phyloP scores from a whole-genome alignment of 352 stramenopile species.

The Phytophthora ohioensis region DNA sequence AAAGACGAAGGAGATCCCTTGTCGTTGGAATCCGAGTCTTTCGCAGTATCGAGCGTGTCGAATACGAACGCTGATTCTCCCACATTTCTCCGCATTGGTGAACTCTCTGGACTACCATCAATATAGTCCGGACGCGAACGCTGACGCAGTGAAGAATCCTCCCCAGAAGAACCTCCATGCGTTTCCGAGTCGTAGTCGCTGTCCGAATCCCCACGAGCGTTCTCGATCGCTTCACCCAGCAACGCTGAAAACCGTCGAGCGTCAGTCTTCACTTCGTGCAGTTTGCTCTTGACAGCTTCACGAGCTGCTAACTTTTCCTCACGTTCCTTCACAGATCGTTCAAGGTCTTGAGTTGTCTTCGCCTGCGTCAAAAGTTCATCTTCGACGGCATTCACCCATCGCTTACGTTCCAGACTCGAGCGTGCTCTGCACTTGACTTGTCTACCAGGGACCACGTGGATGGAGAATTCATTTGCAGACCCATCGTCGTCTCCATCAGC shows the following conservation, averaged over 20 bases:
- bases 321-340: slow-evolving; percentile 46
- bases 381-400: slow-evolving; percentile 74
- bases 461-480: slow-evolving; percentile 31
- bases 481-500: slow-evolving; percentile 26
- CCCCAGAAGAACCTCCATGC: slow-evolving; percentile 33
- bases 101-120: slow-evolving; percentile 73
- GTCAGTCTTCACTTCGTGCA: slow-evolving; percentile 58
- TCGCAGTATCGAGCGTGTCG: slow-evolving; percentile 39
- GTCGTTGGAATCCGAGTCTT: slow-evolving; percentile 32
- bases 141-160: slow-evolving; percentile 20
- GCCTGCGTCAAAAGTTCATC: slow-evolving; percentile 49
- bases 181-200: slow-evolving; percentile 38
- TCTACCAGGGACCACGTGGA: slow-evolving; percentile 39
- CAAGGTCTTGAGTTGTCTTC: slow-evolving; percentile 47
- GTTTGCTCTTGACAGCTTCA: slow-evolving; percentile 60
- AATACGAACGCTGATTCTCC: slow-evolving; percentile 34
- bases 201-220: slow-evolving; percentile 34
- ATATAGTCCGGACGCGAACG: slow-evolving; percentile 50
- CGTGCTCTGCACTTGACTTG: slow-evolving; percentile 63
- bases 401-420: slow-evolving; percentile 72
- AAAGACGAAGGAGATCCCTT: slow-evolving; percentile 8
- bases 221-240: slow-evolving; percentile 60
- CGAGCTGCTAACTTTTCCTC: slow-evolving; percentile 50
- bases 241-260: slow-evolving; percentile 55
- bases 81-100: slow-evolving; percentile 65